These are phyloP conservation scores for Gnomoniopsis sp. DNA, from an alignment of 2,329 filamentous ascomycete genomes.

Conservation along the genomic window DNA sequence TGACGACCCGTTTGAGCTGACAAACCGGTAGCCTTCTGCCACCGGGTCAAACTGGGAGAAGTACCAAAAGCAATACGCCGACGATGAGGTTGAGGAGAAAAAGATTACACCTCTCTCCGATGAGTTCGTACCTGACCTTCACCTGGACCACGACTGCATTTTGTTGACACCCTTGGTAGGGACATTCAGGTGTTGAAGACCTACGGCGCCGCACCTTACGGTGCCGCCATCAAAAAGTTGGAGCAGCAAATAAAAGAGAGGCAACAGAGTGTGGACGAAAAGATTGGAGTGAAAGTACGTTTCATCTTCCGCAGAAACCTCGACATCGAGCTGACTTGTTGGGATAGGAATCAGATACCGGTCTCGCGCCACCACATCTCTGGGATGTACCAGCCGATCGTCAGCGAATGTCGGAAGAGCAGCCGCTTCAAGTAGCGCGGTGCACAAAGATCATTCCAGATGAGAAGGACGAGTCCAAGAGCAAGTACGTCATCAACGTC, in stretches of 20 bases:
- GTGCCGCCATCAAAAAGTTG: slow-evolving; percentile 88
- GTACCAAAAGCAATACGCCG: slow-evolving; percentile 94
- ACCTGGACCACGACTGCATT: not conserved
- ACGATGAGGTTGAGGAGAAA: slow-evolving; percentile 98
- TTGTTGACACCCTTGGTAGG: slow-evolving; percentile 43
- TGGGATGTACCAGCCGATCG: slow-evolving; percentile 98
- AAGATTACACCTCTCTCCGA: slow-evolving; percentile 97
- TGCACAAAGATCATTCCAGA: slow-evolving; percentile 99
- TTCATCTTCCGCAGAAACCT: not conserved
- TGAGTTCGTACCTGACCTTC: slow-evolving; percentile 49
- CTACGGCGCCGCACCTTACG: slow-evolving; percentile 95
- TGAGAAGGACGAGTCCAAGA: slow-evolving; percentile 93
- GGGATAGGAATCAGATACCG: slow-evolving; percentile 88
- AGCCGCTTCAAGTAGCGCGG: slow-evolving; percentile 92
- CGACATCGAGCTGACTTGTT: slow-evolving; percentile 1
- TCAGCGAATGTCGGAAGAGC: slow-evolving; percentile 98
- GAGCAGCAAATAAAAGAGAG: slow-evolving; percentile 99
- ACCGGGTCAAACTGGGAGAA: slow-evolving; percentile 97
- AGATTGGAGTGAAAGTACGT: slow-evolving; percentile 80
- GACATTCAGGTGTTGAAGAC: slow-evolving; percentile 99
- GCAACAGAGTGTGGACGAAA: slow-evolving; percentile 96
- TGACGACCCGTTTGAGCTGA: slow-evolving; percentile 25
- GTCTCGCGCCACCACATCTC: slow-evolving; percentile 94
- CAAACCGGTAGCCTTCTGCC: slow-evolving; percentile 75
- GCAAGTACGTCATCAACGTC: slow-evolving; percentile 99